Conservation (phyloP, 306 rosid genomes). For the Cajanus cajan region DNA sequence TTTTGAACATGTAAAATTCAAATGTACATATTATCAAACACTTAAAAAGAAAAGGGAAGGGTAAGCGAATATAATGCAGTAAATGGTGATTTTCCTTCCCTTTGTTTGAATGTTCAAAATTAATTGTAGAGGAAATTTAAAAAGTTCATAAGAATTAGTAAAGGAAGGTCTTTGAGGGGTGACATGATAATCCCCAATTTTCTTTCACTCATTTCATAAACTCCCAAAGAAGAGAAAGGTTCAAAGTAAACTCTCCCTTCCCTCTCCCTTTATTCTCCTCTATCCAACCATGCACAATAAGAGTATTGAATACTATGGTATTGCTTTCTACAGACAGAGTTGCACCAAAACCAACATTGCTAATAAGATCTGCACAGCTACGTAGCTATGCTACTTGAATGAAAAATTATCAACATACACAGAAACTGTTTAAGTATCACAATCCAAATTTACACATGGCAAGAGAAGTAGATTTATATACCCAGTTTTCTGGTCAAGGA, state of each 20-base stretch:
- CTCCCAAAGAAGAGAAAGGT: neutral
- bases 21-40: neutral
- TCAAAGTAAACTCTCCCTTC: neutral
- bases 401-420: neutral
- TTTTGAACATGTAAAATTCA: conserved; percentile 8
- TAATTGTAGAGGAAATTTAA: neutral
- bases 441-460: neutral
- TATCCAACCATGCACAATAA: neutral
- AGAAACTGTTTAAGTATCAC: neutral
- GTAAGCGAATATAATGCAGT: neutral
- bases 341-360: conserved; percentile 9
- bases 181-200: neutral
- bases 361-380: neutral
- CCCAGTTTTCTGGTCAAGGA: conserved; percentile 55
- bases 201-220: neutral
- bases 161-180: neutral
- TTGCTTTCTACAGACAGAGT: neutral
- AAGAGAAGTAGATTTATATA: conserved; percentile 11
- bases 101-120: neutral
- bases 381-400: neutral
- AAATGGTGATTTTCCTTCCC: neutral
- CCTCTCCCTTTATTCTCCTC: neutral
- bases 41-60: neutral
- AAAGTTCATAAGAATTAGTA: neutral
- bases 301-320: neutral